Percentiles rank a stretch among this genome's conserved stretches.
Evolutionary conservation across 345 rosid genomes (phyloP).

Genomic region (Syzygium aqueum): DNA sequence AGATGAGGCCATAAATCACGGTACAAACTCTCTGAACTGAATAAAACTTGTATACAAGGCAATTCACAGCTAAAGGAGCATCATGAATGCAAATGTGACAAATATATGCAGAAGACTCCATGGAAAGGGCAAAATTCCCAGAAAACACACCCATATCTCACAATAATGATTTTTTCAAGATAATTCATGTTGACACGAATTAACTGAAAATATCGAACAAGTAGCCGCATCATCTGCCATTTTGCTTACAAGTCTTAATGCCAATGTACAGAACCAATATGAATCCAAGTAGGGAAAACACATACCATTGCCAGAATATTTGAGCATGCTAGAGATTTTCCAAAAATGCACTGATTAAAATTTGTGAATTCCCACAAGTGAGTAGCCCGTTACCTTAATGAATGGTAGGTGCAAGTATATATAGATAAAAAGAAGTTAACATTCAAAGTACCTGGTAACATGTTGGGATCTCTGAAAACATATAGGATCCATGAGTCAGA

Average conservation of each 20-base stretch:
- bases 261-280: neutral
- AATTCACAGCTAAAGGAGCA: neutral
- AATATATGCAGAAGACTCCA: neutral
- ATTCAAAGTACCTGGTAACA: conserved; percentile 69
- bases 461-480: conserved; percentile 79
- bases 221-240: neutral
- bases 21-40: neutral
- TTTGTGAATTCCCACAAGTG: neutral
- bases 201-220: neutral
- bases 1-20: neutral
- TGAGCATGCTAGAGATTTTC: neutral
- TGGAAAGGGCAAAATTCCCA: neutral
- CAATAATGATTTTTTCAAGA: neutral
- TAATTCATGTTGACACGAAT: no score
- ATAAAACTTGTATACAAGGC: neutral
- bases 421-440: neutral
- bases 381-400: neutral
- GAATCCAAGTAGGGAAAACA: neutral
- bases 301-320: neutral
- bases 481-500: conserved; percentile 85
- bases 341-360: neutral
- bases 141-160: neutral
- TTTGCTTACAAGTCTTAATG: neutral
- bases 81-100: neutral
- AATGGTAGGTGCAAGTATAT: neutral